Base-by-base conservation (phyloP, 495 filamentous ascomycete species). In the Neurospora sp. region DNA sequence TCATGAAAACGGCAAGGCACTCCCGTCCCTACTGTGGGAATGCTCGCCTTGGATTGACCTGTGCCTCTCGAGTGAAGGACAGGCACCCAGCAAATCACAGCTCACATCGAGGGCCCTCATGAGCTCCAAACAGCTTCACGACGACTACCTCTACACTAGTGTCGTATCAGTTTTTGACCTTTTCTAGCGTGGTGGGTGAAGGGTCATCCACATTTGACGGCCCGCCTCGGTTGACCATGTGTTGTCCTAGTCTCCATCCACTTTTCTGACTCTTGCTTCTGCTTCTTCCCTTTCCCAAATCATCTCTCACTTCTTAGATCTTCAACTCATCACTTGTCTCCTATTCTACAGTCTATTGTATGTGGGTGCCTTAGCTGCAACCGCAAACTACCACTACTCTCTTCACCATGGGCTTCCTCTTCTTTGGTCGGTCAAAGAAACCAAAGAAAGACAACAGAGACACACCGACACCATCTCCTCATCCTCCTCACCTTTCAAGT, bases 391-490 rank as follows among this genome's bases (percentile, higher is more conserved):
- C 21, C 43, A 24, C 40, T 40, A 5, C 45, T 71, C 70, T 28
- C 73, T 69, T 74, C 76, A 75, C 69, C 73, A 86, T 86, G 85
- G 82, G 82, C 19, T 82, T 86, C 78, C 85, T 86, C 34, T 82
- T 86, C 78, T 85, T 86, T 71, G 76, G 77, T 38, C 79, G 82
- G 62, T 84, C 82, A 70, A 86, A 83, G 76, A 85, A 85, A 78
- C 45, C 75, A 39, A 34, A 76, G 45, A 76, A 74, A 45, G 71
- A 77, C 37, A 71, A 38, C 3, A 43, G 69, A 54, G 73, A 74
- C 69, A n/a, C 71, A 39, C 34, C 76, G 71, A 24, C 71, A 36
- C 24, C 77, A 15, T 40, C 69, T 19, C 73, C 74, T 36, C 66
- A 77, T 37, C 74, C 69, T 21, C 71, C 75, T 39, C 66, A 77